These are phyloP conservation scores for Diplotaxis tenuifolia DNA, from an alignment of 345 rosid species.

Conservation along the genomic window DNA sequence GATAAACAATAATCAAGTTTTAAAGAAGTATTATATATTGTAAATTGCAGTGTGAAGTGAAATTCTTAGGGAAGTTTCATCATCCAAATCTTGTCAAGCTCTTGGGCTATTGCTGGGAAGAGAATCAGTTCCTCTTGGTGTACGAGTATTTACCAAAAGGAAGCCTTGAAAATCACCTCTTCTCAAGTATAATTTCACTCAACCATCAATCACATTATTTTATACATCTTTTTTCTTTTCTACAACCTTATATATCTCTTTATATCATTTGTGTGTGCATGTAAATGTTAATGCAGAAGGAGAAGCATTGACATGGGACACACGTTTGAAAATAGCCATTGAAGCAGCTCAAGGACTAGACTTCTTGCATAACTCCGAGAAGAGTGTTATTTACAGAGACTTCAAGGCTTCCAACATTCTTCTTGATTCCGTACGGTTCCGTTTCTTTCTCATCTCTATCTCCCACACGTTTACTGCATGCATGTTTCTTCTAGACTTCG, in stretches of 20 bases:
- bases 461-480: constrained; percentile 13
- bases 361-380: constrained; percentile 71
- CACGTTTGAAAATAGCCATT: constrained; percentile 60
- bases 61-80: constrained; percentile 69
- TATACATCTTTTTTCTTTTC: background rate
- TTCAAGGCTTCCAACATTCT: constrained; percentile 84
- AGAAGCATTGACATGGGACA: constrained; percentile 65
- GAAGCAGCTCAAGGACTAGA: constrained; percentile 81
- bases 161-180: constrained; percentile 77
- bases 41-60: constrained; percentile 67
- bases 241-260: background rate
- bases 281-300: constrained; percentile 39
- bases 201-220: background rate
- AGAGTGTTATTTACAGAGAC: constrained; percentile 83
- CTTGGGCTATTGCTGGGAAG: constrained; percentile 83
- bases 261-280: background rate
- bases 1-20: background rate
- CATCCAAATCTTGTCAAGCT: constrained; percentile 85
- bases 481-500: constrained; percentile 3
- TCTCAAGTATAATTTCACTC: constrained; percentile 47
- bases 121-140: constrained; percentile 61
- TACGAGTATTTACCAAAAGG: constrained; percentile 75
- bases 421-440: constrained; percentile 55
- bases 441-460: background rate
- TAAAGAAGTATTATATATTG: background rate